phyloP scores from a whole-genome alignment of 192 early-diverging fungal species.

The Entrophospora sp. region DNA sequence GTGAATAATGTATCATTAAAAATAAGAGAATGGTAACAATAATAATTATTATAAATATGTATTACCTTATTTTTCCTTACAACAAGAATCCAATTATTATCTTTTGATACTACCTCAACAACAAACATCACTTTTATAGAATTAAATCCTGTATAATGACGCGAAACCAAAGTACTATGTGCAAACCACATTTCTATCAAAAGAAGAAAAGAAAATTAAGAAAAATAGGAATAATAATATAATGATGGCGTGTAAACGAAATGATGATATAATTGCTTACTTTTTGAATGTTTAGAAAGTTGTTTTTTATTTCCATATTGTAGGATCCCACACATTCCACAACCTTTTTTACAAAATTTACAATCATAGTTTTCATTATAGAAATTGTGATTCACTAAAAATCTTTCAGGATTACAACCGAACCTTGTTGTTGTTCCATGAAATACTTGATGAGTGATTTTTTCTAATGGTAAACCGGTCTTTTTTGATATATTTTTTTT shows the following conservation, averaged over 20 bases:
- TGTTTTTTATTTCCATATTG: neutral
- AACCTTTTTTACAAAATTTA: neutral
- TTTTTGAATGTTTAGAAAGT: constrained; percentile 2
- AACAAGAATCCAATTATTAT: constrained; percentile 1
- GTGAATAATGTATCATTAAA: neutral
- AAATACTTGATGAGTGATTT: neutral
- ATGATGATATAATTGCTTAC: neutral
- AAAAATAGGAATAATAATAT: neutral
- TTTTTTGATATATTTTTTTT: neutral
- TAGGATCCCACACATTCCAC: neutral
- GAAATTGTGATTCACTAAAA: neutral
- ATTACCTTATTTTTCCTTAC: constrained; percentile 5
- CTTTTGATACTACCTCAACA: neutral
- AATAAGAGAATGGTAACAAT: neutral
- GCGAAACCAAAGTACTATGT: neutral
- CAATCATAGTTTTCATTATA: neutral
- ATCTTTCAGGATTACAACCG: neutral
- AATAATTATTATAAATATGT: neutral
- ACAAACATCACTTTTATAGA: neutral
- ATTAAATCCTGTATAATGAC: neutral
- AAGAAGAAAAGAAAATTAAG: neutral
- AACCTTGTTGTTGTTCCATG: constrained; percentile 2
- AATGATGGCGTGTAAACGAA: neutral
- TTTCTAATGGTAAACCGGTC: neutral
- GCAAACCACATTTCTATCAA: constrained; percentile 11